phyloP scores from a whole-genome alignment of 768 basidiomycete species.

The Lyophyllum decastes region DNA sequence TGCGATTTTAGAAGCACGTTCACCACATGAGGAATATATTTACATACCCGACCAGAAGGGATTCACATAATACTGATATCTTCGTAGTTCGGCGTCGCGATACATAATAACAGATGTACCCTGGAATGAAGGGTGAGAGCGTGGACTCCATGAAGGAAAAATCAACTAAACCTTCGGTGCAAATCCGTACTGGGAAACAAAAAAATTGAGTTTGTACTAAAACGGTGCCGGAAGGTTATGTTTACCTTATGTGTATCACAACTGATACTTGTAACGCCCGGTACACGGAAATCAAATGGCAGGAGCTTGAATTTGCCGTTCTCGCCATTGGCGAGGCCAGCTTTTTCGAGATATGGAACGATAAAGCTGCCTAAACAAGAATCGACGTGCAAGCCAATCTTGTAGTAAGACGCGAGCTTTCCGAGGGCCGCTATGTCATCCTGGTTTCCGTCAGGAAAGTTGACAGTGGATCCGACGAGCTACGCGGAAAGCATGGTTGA shows the following conservation, averaged over 20 bases:
- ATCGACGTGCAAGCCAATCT: slow-evolving; percentile 90
- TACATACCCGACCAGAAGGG: slow-evolving; percentile 73
- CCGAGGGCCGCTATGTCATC: slow-evolving; percentile 85
- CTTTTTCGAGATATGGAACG: slow-evolving; percentile 85
- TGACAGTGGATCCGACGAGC: slow-evolving; percentile 85
- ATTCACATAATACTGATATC: slow-evolving; percentile 85
- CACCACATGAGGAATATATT: not conserved
- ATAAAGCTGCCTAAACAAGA: slow-evolving; percentile 95
- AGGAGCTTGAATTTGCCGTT: slow-evolving; percentile 54
- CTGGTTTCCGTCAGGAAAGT: slow-evolving; percentile 85
- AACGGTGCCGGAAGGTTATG: not conserved
- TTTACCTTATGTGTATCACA: slow-evolving; percentile 93
- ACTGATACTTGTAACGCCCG: slow-evolving; percentile 91
- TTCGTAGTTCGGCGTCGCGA: slow-evolving; percentile 70
- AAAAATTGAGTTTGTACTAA: slow-evolving; percentile 5
- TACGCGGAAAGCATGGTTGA: slow-evolving; percentile 25
- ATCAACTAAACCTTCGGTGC: slow-evolving; percentile 72
- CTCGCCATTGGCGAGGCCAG: slow-evolving; percentile 66
- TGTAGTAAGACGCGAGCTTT: slow-evolving; percentile 68
- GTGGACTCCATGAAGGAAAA: not conserved
- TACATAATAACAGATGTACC: slow-evolving; percentile 97
- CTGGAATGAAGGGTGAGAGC: slow-evolving; percentile 34
- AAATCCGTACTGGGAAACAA: slow-evolving; percentile 74
- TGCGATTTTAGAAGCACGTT: not conserved
- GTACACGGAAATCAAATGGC: slow-evolving; percentile 88